phyloP scores from a whole-genome alignment of 1,284 basidiomycete species.

The Rhodofomes roseus region DNA sequence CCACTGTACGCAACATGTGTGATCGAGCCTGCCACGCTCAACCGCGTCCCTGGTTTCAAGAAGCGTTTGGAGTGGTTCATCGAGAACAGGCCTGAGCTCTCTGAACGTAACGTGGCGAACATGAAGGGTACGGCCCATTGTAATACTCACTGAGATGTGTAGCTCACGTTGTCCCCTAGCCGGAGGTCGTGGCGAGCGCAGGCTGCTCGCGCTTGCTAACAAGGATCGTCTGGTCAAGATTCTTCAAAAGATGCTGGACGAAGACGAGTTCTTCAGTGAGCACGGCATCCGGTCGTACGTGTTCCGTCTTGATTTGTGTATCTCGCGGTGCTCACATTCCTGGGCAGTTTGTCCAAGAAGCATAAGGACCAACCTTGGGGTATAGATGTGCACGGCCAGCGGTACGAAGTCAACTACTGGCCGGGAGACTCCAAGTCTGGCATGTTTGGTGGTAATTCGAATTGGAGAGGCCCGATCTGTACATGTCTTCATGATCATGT shows the following conservation, averaged over 20 bases:
- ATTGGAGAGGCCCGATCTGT: constrained; percentile 91
- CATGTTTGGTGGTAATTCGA: constrained; percentile 99
- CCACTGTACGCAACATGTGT: constrained; percentile 94
- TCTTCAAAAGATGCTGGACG: constrained; percentile 95
- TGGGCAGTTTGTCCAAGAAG: constrained; percentile 61
- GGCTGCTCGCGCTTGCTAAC: constrained; percentile 85
- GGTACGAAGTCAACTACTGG: constrained; percentile 95
- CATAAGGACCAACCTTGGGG: constrained; percentile 95
- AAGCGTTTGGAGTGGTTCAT: constrained; percentile 99
- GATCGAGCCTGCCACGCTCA: constrained; percentile 85
- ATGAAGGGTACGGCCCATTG: constrained; percentile 63
- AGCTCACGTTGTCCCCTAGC: constrained; percentile 35
- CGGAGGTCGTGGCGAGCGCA: constrained; percentile 81
- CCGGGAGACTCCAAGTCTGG: constrained; percentile 94
- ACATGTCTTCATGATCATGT: constrained; percentile 20
- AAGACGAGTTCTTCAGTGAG: constrained; percentile 93
- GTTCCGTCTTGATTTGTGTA: not conserved
- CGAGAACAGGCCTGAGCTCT: constrained; percentile 85
- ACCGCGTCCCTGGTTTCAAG: constrained; percentile 94
- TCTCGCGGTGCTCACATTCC: not conserved
- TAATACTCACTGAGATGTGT: too few relatives aligned
- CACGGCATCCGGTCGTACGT: constrained; percentile 92
- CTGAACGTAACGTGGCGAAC: constrained; percentile 93
- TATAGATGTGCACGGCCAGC: constrained; percentile 89
- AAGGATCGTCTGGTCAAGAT: constrained; percentile 89